phyloP scores from a whole-genome alignment of 2,329 filamentous ascomycete genomes.

The Sarocladiaceae sp. region DNA sequence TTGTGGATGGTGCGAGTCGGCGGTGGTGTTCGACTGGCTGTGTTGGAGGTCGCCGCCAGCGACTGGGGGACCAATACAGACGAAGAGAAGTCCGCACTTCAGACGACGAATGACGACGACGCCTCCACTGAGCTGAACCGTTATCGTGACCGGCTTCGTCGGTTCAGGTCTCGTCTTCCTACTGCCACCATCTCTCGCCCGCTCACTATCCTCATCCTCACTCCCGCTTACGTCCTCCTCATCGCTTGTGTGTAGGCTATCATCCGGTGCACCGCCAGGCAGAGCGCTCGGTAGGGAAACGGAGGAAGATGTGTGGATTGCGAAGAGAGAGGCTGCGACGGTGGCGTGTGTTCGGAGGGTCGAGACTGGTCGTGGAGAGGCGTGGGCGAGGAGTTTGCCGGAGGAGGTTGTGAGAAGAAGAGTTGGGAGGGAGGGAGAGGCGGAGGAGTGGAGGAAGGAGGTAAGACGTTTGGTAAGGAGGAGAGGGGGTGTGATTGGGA shows the following conservation, averaged over 20 bases:
- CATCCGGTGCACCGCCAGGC: constrained; percentile 24
- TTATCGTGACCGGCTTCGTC: constrained; percentile 41
- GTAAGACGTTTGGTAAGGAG: constrained; percentile 64
- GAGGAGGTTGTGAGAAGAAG: constrained; percentile 56
- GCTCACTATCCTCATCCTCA: constrained; percentile 14
- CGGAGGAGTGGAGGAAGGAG: constrained; percentile 55
- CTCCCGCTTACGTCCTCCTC: constrained; percentile 20
- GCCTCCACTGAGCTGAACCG: constrained; percentile 54
- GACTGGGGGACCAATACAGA: constrained; percentile 50
- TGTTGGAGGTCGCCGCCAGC: constrained; percentile 12
- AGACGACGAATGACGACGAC: constrained; percentile 56
- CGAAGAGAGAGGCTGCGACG: constrained; percentile 58
- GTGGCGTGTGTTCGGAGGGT: constrained; percentile 60
- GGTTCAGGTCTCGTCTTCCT: constrained; percentile 11
- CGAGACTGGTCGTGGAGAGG: constrained; percentile 50
- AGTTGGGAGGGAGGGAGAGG: constrained; percentile 53
- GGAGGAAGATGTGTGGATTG: constrained; percentile 47
- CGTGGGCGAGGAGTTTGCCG: constrained; percentile 61
- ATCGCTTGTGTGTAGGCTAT: constrained; percentile 20
- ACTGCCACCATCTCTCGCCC: constrained; percentile 7
- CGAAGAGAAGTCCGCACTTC: constrained; percentile 56
- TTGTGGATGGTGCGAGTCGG: neutral
- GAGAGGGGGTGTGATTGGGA: constrained; percentile 47
- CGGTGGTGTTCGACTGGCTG: neutral
- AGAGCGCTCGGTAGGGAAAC: constrained; percentile 37